Conservation (phyloP, 176 grass and related monocot genomes). For the Zea luxurians region DNA sequence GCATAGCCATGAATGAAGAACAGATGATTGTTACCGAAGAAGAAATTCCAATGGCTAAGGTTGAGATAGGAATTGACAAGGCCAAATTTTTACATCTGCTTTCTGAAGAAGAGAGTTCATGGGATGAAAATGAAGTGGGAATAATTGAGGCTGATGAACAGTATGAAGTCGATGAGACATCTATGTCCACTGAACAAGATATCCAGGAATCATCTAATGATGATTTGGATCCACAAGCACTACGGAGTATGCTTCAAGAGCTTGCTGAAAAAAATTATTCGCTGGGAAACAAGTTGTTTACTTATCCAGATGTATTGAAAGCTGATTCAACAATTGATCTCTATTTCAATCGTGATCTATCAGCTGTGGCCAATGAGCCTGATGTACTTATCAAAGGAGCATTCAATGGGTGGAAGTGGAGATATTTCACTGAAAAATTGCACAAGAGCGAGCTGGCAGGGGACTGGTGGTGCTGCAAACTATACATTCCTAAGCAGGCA, state of each 20-base stretch:
- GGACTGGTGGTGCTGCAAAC: conserved; percentile 85
- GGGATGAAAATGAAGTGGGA: conserved; percentile 33
- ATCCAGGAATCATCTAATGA: conserved; percentile 8
- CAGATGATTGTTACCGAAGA: conserved; percentile 21
- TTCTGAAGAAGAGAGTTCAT: conserved; percentile 34
- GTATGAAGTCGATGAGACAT: conserved; percentile 7
- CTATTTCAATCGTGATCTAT: conserved; percentile 64
- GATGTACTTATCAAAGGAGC: conserved; percentile 79
- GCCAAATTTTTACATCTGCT: conserved; percentile 10
- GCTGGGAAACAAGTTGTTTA: conserved; percentile 55
- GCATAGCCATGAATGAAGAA: conserved; percentile 17
- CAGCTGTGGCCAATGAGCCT: conserved; percentile 61
- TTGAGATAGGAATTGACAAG: conserved; percentile 5
- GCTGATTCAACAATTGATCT: conserved; percentile 58
- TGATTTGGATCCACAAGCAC: conserved; percentile 49
- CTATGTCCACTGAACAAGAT: conserved; percentile 7
- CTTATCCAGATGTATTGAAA: conserved; percentile 59
- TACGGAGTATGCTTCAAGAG: conserved; percentile 45
- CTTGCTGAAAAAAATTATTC: conserved; percentile 56
- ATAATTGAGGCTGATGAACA: conserved; percentile 28
- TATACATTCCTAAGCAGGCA: conserved; percentile 75
- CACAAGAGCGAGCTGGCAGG: conserved; percentile 65
- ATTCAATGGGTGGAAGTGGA: conserved; percentile 92
- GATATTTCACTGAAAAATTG: conserved; percentile 70
- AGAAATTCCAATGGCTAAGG: conserved; percentile 5